Evolutionary conservation across 2,329 filamentous ascomycete species (phyloP).

Genomic region (Aspergillus sp.): DNA sequence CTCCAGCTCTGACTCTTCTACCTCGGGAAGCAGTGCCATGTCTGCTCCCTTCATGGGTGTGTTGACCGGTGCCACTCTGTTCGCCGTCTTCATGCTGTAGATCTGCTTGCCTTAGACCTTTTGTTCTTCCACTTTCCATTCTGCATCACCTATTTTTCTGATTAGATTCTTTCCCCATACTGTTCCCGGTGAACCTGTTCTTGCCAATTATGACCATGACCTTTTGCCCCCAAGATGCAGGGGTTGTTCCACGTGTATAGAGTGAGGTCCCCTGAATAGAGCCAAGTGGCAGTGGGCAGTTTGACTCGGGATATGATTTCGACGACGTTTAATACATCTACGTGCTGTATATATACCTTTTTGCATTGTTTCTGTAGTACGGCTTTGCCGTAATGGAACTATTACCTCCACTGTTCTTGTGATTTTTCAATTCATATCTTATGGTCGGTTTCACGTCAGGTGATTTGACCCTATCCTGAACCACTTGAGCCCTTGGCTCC

Average conservation of each 20-base stretch:
- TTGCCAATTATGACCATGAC: constrained; percentile 1
- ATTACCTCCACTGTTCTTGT: too few relatives aligned
- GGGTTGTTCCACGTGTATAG: not conserved
- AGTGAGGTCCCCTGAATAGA: constrained; percentile 3
- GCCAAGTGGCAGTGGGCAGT: constrained; percentile 1
- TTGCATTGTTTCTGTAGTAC: not conserved
- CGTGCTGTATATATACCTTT: not conserved
- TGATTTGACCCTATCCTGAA: too few relatives aligned
- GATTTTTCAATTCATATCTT: too few relatives aligned
- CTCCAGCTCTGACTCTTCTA: constrained; percentile 2
- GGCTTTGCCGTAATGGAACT: too few relatives aligned
- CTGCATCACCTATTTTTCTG: not conserved
- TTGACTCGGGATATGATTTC: constrained; percentile 3
- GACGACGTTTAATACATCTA: constrained; percentile 6
- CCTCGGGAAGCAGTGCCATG: constrained; percentile 15
- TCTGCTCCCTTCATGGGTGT: constrained; percentile 28
- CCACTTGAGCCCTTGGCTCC: too few relatives aligned
- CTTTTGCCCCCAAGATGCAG: not conserved
- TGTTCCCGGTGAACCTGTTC: constrained; percentile 8
- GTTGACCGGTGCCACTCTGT: constrained; percentile 30
- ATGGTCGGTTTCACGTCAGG: too few relatives aligned
- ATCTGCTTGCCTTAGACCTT: not conserved
- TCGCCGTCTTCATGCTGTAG: constrained; percentile 33
- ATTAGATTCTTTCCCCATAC: not conserved
- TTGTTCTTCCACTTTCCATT: not conserved